These are phyloP conservation scores for Tricholoma matsutake DNA, from an alignment of 768 basidiomycete species.

Conservation along the genomic window DNA sequence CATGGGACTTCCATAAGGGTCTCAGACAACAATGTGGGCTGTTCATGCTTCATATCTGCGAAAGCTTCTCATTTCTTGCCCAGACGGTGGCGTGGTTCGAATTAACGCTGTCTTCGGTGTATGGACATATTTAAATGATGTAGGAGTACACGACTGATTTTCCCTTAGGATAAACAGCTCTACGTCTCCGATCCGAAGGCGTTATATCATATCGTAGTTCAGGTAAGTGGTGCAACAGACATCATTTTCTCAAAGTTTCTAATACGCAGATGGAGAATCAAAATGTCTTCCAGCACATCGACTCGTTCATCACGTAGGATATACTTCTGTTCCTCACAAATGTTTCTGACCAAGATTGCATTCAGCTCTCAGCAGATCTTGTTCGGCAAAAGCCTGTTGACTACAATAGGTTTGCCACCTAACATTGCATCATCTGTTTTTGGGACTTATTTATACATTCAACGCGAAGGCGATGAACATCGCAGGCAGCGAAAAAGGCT, in stretches of 20 bases:
- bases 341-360: neutral
- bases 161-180: constrained; percentile 15
- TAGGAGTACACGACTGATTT: neutral
- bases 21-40: neutral
- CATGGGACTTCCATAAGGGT: neutral
- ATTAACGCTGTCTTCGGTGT: constrained; percentile 18
- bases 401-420: constrained; percentile 7
- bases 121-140: neutral
- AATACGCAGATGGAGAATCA: constrained; percentile 2
- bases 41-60: neutral
- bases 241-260: neutral
- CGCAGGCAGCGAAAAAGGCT: constrained; percentile 32
- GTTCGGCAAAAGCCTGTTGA: constrained; percentile 5
- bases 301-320: constrained; percentile 30
- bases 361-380: neutral
- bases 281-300: constrained; percentile 34
- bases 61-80: neutral
- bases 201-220: constrained; percentile 34
- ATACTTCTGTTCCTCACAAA: neutral
- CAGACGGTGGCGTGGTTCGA: constrained; percentile 16
- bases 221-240: constrained; percentile 17
- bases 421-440: too few species aligned
- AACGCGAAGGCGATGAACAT: constrained; percentile 13
- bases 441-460: neutral
- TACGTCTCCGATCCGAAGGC: constrained; percentile 37